phyloP scores from a whole-genome alignment of 495 filamentous ascomycete species.

The Massariosphaeria phaeospora region DNA sequence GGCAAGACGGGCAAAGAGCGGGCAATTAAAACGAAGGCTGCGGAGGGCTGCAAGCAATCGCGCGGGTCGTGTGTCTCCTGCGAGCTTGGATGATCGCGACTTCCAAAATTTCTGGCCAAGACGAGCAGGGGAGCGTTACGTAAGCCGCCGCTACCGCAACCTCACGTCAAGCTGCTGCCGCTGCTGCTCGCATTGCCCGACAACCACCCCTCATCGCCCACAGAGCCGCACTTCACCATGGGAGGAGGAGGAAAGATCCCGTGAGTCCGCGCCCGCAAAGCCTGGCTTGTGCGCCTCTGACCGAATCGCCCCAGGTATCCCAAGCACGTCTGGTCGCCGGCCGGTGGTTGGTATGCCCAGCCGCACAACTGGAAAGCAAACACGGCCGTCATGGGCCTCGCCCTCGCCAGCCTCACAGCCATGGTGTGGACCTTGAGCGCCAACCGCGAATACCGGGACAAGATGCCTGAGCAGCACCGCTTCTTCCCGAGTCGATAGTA shows the following conservation, averaged over 20 bases:
- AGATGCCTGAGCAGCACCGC: slow-evolving; percentile 78
- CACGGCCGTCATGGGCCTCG: slow-evolving; percentile 73
- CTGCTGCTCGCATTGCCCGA: not conserved
- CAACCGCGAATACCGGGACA: slow-evolving; percentile 69
- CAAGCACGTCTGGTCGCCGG: slow-evolving; percentile 98
- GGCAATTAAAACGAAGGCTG: not conserved
- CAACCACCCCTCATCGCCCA: slow-evolving; percentile 5
- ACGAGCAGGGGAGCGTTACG: not conserved
- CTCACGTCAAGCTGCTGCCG: slow-evolving; percentile 14
- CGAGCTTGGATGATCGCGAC: slow-evolving; percentile 9
- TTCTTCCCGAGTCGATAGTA: slow-evolving; percentile 97
- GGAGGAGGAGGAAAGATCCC: slow-evolving; percentile 81
- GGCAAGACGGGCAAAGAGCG: slow-evolving; percentile 18
- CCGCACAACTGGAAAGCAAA: slow-evolving; percentile 92
- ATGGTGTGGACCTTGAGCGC: slow-evolving; percentile 76
- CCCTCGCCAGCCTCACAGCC: slow-evolving; percentile 69
- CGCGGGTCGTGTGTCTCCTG: slow-evolving; percentile 31
- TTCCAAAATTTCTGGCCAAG: slow-evolving; percentile 28
- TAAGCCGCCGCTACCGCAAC: not conserved
- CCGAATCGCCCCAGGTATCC: slow-evolving; percentile 66
- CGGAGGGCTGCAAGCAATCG: slow-evolving; percentile 3
- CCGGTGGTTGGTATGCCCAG: slow-evolving; percentile 95
- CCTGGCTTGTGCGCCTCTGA: slow-evolving; percentile 27
- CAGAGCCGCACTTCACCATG: slow-evolving; percentile 41
- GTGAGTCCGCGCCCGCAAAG: slow-evolving; percentile 53